Evolutionary conservation across 2,329 filamentous ascomycete genomes (phyloP).

Genomic region (Remersonia thermophila): DNA sequence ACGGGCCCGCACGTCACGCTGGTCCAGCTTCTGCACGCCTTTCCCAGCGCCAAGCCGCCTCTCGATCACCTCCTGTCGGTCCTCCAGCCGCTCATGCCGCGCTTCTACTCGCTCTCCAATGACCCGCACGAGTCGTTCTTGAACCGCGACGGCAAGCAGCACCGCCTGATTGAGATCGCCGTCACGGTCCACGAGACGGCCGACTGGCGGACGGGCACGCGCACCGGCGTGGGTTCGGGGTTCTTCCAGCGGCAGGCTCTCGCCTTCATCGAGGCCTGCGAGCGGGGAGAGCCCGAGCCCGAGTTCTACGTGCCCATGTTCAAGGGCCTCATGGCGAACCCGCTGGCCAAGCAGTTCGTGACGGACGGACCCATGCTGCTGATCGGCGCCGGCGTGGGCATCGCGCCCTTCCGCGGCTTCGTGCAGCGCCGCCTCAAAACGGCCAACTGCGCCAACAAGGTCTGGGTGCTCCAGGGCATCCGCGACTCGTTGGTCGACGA

Average conservation of each 20-base stretch:
- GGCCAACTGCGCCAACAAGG: conserved; percentile 93
- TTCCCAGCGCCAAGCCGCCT: conserved; percentile 82
- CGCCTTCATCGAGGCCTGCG: conserved; percentile 56
- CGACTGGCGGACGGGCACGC: conserved; percentile 60
- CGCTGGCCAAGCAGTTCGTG: conserved; percentile 80
- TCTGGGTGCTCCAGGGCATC: conserved; percentile 90
- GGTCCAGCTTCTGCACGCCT: conserved; percentile 76
- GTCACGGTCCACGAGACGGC: conserved; percentile 83
- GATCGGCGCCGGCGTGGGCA: conserved; percentile 90
- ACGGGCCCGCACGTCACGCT: conserved; percentile 80
- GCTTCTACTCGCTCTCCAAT: conserved; percentile 96
- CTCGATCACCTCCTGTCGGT: conserved; percentile 69
- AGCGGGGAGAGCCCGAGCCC: conserved; percentile 40
- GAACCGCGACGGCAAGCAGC: conserved; percentile 54
- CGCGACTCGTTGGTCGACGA: conserved; percentile 93
- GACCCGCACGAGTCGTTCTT: conserved; percentile 72
- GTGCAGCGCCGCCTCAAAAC: conserved; percentile 88
- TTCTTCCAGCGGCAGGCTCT: conserved; percentile 82
- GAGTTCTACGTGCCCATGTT: conserved; percentile 88
- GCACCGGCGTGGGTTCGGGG: conserved; percentile 81
- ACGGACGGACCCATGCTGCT: conserved; percentile 94
- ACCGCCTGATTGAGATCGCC: conserved; percentile 86
- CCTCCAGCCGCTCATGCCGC: conserved; percentile 83
- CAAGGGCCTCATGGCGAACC: conserved; percentile 95
- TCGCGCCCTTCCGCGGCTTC: conserved; percentile 95